A percentile compares a stretch with the other conserved stretches of the same genome.
Conservation (phyloP, 176 grass and related monocot genomes). For the sorghum (Sorghum bicolor) region DNA sequence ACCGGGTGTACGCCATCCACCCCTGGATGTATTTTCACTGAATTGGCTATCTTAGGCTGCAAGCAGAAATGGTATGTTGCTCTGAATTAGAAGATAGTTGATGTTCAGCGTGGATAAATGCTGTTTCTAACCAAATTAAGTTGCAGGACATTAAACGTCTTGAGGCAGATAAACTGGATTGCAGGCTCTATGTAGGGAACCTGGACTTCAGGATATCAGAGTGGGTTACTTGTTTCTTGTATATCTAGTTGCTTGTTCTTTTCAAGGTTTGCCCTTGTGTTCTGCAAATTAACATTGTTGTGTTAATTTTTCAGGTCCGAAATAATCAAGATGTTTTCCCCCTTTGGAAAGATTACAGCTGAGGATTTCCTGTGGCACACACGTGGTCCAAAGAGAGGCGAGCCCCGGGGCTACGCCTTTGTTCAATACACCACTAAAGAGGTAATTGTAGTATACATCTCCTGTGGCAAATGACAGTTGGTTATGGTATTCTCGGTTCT, state of each 20-base stretch:
- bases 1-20: not conserved
- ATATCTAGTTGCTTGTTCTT: not conserved
- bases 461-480: not conserved
- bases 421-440: conserved; percentile 88
- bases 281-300: not conserved
- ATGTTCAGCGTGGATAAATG: not conserved
- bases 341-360: conserved; percentile 66
- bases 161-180: conserved; percentile 42
- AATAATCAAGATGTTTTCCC: conserved; percentile 94
- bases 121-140: conserved; percentile 18
- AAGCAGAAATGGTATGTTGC: conserved; percentile 7
- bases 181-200: conserved; percentile 82
- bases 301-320: conserved; percentile 46
- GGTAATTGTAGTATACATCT: conserved; percentile 56
- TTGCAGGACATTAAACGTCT: conserved; percentile 51
- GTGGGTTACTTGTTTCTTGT: conserved; percentile 33
- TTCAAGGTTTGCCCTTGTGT: not conserved
- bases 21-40: not conserved
- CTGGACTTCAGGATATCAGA: conserved; percentile 86
- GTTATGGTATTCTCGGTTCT: conserved; percentile 34
- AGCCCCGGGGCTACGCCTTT: conserved; percentile 89
- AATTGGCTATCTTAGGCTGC: not conserved
- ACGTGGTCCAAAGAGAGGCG: conserved; percentile 71
- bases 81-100: conserved; percentile 3
- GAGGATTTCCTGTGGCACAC: conserved; percentile 89